Evolutionary conservation across 192 early-diverging fungal species (phyloP).

Genomic region (Spizellomyces punctatus): DNA sequence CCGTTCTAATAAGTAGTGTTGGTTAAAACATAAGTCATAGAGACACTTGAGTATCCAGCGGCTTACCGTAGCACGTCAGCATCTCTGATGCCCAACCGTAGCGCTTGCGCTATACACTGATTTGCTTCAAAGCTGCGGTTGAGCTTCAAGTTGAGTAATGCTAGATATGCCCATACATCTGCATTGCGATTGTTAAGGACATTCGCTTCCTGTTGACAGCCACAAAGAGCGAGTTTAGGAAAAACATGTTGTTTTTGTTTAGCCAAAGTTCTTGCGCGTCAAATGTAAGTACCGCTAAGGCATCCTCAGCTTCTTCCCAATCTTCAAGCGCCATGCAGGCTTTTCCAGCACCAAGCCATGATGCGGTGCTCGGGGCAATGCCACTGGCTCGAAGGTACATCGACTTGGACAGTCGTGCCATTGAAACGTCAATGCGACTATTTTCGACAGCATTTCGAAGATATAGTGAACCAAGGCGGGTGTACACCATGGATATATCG

Average conservation of each 20-base stretch:
- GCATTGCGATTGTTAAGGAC: conserved; percentile 57
- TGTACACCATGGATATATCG: conserved; percentile 50
- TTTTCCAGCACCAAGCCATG: conserved; percentile 58
- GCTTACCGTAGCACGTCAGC: conserved; percentile 43
- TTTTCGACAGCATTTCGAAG: conserved; percentile 19
- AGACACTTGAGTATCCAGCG: not conserved
- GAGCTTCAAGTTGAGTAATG: conserved; percentile 47
- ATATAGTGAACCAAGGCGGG: conserved; percentile 55
- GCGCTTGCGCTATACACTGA: conserved; percentile 55
- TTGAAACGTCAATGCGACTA: conserved; percentile 23
- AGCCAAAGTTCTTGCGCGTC: not conserved
- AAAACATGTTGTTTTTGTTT: not conserved
- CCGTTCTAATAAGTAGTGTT: conserved; percentile 19
- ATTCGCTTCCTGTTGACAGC: conserved; percentile 56
- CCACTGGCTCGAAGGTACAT: conserved; percentile 58
- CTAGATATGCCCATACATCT: conserved; percentile 58
- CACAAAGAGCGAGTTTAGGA: not conserved
- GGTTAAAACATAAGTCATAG: not conserved
- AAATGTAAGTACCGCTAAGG: conserved; percentile 43
- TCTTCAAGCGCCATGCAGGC: conserved; percentile 53
- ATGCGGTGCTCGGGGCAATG: conserved; percentile 36
- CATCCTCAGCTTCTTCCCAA: conserved; percentile 57
- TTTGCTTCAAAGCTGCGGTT: conserved; percentile 54
- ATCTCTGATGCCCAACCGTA: conserved; percentile 51
- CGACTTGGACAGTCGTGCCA: conserved; percentile 47